Evolutionary conservation across 441 rosid genomes (phyloP), one percentile per base, ranked within the genome.

Genomic region (Eutrema salsugineum): DNA sequence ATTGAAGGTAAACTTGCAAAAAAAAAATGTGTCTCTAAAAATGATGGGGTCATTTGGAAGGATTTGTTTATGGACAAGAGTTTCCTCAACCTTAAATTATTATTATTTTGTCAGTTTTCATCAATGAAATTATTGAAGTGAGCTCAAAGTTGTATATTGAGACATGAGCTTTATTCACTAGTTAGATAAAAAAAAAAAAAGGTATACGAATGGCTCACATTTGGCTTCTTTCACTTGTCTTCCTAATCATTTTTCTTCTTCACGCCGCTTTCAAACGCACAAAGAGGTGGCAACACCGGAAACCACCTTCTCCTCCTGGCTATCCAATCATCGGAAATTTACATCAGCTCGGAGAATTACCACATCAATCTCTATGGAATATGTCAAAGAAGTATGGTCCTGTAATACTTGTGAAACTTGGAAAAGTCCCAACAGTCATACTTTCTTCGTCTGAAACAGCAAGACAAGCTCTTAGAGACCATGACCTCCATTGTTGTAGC

Each of bases 331-430:
- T 38, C 43, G 43, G 43, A 38, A 38, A 38, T 14, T 38, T 38
- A 38, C 43, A 38, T 5, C n/a, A 38, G 53, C 72, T 87, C 8
- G 76, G 83, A 3, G 51, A 57, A 9, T 46, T 77, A 73, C 82
- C 76, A 11, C 89, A 82, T 54, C 80, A 73, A 39, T 54, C 85
- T 60, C 56, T 76, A 1, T 44, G 70, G 58, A 59, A 71, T 2
- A 80, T 87, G 36, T 78, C 86, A 47, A 57, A 49, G n/a, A 81
- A 78, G 73, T 77, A 85, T 30, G 89, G 86, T 20, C 84, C 85
- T 2, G 40, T 36, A 14, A 36, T 36, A 14, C 40, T 10, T 36
- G 0, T 39, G 43, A 39, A 39, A 6, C 43, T 39, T 39, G 43
- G 43, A 11, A 39, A 39, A 11, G 43, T 39, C 43, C 43, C 43